Evolutionary conservation across 2,329 filamentous ascomycete genomes (phyloP), one percentile per base, ranked within the genome.

Genomic region (Aureobasidium sp.): DNA sequence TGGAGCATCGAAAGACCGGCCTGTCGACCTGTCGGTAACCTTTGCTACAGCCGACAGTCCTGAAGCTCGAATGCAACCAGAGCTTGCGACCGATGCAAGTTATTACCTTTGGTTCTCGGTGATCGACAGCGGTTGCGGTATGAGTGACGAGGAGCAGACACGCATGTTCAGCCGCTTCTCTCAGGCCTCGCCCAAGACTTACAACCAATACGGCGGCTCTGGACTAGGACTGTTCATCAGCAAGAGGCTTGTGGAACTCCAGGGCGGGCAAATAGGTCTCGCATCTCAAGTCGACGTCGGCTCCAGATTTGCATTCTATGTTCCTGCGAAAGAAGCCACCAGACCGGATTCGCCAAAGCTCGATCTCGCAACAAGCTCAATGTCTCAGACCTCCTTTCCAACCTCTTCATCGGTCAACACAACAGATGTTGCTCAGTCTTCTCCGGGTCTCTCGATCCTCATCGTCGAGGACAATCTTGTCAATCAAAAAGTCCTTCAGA

Each of bases 191-290:
- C 82, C 84, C 0, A 89, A 67, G 87, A 87, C 20, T 86, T 87
- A 0, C 29, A 53, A 14, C 12, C 20, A 41, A 25, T 51, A 51
- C 5, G 48, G 48, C 4, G 49, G 49, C 3, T 86, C 83, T 0
- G 87, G 87, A 0, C 77, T 90, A 0, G 87, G 87, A 0, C 76
- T 90, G 0, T 89, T 88, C 70, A 89, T 90, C 61, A 86, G 82
- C 48, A 79, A 85, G 22, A 80, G 85, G 37, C 78, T 90, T 9
- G 85, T 84, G 1, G 85, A 89, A 68, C 77, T 89, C 41, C 86
- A 88, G 65, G 85, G 86, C n/a, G 87, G 87, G 1, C 81, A 84
- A 44, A 88, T 90, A 36, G 87, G 86, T 1, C 83, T 89, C 7
- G 76, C 78, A 1, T 87, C 85, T 0, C 70, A 77, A 47, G 78